These are phyloP conservation scores for Dryadomyces quercus-mongolicae DNA, from an alignment of 2,329 filamentous ascomycete genomes.

Conservation along the genomic window DNA sequence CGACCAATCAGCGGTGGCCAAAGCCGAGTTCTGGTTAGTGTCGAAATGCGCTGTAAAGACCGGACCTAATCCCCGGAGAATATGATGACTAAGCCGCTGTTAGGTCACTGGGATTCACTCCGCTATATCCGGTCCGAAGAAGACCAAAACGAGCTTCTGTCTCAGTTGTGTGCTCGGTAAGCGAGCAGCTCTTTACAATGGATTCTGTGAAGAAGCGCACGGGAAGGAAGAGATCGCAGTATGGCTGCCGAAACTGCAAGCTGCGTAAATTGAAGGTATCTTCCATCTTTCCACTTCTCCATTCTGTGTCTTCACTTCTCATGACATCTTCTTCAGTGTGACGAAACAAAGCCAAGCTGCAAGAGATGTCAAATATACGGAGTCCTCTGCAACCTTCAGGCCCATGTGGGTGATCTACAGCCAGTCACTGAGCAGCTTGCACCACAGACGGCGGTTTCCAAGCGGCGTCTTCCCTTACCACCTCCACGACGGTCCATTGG, in stretches of 20 bases:
- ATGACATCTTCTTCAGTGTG: constrained; percentile 24
- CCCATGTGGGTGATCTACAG: constrained; percentile 24
- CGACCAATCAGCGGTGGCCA: neutral
- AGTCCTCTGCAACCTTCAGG: constrained; percentile 29
- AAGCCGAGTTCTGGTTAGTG: constrained; percentile 10
- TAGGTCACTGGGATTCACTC: no score
- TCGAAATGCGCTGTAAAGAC: no score
- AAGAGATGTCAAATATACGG: constrained; percentile 28
- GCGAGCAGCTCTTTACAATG: neutral
- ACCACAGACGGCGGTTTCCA: neutral
- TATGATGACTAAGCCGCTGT: no score
- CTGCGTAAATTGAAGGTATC: constrained; percentile 34
- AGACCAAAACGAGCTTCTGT: no score
- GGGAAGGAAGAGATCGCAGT: constrained; percentile 1
- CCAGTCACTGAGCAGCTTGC: constrained; percentile 16
- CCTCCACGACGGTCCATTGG: neutral
- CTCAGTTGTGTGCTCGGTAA: no score
- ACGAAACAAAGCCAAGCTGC: constrained; percentile 32
- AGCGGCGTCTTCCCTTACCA: neutral
- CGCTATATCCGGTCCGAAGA: neutral
- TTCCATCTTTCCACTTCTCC: neutral
- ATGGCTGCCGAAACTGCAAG: constrained; percentile 38
- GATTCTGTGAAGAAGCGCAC: neutral
- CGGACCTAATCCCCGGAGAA: no score
- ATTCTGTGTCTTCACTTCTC: neutral